Conservation (phyloP, 306 rosid genomes). For the Herpetospermum pedunculosum region DNA sequence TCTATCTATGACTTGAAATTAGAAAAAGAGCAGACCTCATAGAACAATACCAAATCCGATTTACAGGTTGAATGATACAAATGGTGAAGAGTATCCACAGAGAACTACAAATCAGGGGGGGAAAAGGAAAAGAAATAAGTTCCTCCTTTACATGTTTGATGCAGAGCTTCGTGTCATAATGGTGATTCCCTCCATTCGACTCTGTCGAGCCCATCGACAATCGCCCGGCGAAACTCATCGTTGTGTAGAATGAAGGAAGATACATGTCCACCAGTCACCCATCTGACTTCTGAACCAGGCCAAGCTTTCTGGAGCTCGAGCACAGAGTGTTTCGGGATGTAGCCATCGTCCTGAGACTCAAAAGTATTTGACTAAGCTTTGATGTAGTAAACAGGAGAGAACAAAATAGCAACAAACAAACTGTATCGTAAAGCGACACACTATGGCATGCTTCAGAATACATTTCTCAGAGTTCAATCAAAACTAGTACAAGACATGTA, state of each 20-base stretch:
- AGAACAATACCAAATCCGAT: background rate
- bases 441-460: background rate
- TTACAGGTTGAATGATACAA: slow-evolving; percentile 17
- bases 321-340: slow-evolving; percentile 77
- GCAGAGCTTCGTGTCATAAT: slow-evolving; percentile 20
- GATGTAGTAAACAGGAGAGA: background rate
- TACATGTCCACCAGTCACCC: slow-evolving; percentile 96
- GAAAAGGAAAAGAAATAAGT: background rate
- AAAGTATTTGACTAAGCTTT: background rate
- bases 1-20: background rate
- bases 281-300: slow-evolving; percentile 97
- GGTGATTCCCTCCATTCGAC: slow-evolving; percentile 68
- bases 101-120: background rate
- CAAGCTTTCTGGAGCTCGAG: slow-evolving; percentile 84
- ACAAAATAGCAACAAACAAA: background rate
- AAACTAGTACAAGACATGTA: background rate
- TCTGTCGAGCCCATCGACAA: slow-evolving; percentile 63
- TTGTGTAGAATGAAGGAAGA: slow-evolving; percentile 92
- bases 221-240: slow-evolving; percentile 67
- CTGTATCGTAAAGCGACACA: background rate
- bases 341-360: slow-evolving; percentile 75
- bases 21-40: background rate
- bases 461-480: background rate
- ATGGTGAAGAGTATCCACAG: slow-evolving; percentile 11
- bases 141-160: background rate